These are phyloP conservation scores for Metschnikowia matae DNA, from an alignment of 805 yeast species.

Conservation along the genomic window DNA sequence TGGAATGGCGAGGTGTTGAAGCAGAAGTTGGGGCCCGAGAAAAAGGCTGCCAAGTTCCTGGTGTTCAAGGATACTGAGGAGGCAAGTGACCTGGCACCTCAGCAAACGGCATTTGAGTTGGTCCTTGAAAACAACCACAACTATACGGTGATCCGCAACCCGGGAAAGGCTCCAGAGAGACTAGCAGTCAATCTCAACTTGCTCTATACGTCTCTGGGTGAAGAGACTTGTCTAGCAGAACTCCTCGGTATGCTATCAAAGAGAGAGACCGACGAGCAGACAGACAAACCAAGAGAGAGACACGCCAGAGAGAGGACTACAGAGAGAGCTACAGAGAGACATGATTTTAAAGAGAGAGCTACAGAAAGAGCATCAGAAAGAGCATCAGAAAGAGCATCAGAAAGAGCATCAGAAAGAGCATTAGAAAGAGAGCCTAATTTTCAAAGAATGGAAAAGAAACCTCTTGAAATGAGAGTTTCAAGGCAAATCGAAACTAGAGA, in stretches of 20 bases:
- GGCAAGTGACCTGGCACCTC: background rate
- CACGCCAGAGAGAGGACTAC: no score
- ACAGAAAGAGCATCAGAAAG: background rate
- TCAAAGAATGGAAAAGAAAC: background rate
- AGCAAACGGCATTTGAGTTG: conserved; percentile 5
- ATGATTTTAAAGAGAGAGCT: no score
- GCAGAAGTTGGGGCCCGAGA: conserved; percentile 29
- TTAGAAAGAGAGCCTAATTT: background rate
- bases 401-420: background rate
- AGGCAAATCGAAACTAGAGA: no score
- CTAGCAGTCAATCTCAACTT: conserved; percentile 58
- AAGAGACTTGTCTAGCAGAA: conserved; percentile 63
- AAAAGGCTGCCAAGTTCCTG: conserved; percentile 26
- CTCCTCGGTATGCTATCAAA: conserved; percentile 37
- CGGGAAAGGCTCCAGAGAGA: conserved; percentile 59
- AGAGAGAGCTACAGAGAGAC: no score
- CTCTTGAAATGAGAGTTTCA: background rate
- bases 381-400: background rate
- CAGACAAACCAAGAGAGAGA: no score
- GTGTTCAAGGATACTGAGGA: conserved; percentile 15
- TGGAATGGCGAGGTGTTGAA: conserved; percentile 63
- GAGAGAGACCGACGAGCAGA: background rate
- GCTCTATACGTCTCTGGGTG: conserved; percentile 41
- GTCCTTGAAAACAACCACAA: conserved; percentile 27
- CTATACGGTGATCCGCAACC: conserved; percentile 46